phyloP scores from a whole-genome alignment of 192 early-diverging fungal genomes.

The Coemansia sp. region DNA sequence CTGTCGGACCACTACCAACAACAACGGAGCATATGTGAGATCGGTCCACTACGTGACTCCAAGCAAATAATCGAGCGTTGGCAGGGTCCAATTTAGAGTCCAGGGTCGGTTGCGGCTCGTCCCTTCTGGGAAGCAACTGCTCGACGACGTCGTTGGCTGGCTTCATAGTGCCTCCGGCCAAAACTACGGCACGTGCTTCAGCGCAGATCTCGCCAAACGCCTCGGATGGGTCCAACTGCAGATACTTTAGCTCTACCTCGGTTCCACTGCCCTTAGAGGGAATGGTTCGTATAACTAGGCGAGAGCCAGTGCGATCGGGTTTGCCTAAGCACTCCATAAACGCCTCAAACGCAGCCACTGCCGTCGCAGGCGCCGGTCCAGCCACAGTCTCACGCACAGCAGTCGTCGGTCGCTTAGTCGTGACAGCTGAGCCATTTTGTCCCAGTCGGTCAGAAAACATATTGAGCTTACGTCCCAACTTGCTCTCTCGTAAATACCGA shows the following conservation, averaged over 20 bases:
- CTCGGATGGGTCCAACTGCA: slow-evolving; percentile 84
- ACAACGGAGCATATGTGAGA: slow-evolving; percentile 61
- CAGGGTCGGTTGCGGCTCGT: neutral
- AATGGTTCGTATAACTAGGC: slow-evolving; percentile 23
- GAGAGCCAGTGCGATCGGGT: slow-evolving; percentile 35
- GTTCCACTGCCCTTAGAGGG: neutral
- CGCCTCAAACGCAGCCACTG: slow-evolving; percentile 38
- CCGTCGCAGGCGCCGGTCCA: slow-evolving; percentile 26
- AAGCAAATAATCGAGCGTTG: slow-evolving; percentile 70
- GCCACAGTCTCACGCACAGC: neutral
- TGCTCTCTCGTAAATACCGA: slow-evolving; percentile 68
- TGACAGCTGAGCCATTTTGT: neutral
- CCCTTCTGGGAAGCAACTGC: slow-evolving; percentile 25
- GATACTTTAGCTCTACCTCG: slow-evolving; percentile 69
- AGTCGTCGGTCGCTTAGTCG: neutral
- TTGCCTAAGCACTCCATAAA: slow-evolving; percentile 47
- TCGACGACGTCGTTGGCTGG: slow-evolving; percentile 65
- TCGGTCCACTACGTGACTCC: slow-evolving; percentile 84
- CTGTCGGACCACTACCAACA: slow-evolving; percentile 67
- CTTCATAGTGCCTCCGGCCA: slow-evolving; percentile 95
- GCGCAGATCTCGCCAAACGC: slow-evolving; percentile 76
- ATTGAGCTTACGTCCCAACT: slow-evolving; percentile 63
- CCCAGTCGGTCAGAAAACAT: slow-evolving; percentile 45
- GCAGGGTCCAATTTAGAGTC: slow-evolving; percentile 14
- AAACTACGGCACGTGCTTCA: slow-evolving; percentile 79